Evolutionary conservation across 768 basidiomycete genomes (phyloP), one percentile per base, ranked within the genome.

Genomic region (Atractiella rhizophila): DNA sequence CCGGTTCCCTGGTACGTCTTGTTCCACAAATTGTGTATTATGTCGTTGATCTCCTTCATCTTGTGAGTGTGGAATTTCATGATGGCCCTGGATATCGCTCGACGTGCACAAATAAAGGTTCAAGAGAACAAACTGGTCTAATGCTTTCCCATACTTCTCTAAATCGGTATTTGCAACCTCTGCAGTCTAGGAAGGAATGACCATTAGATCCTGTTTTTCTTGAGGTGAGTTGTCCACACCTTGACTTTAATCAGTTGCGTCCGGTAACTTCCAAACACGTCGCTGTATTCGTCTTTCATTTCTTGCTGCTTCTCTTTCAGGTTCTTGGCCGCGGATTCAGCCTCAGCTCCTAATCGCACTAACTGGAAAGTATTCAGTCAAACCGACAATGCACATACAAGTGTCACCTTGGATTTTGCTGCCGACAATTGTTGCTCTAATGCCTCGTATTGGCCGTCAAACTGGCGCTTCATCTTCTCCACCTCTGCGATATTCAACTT

Each of bases 1-100:
- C 86, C 85, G 44, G 86, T 94, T 51, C 88, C 88, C 57, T 96
- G 88, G 60, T 98, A 98, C 0, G 86, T 96, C 62, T 83, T 88
- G 57, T 83, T 88, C 91, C 91, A 98, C 4, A 96, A 58, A 54
- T 91, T 82, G 35, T 76, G 76, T 72, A 96, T 88, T 12, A 76
- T 86, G 53, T 91, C 85, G 54, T 98, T 98, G 52, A 98, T 85
- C 64, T 98, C 91, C 59, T 86, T 82, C 91, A 96, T 91, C 62
- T 98, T 98, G 51, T 91, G 66, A 12, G 73, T 64, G 54, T 98
- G 91, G 54, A 94, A 98, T 59, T 81, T 82, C 81, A 98, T 91
- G 58, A 98, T 96, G 30, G 86, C 91, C 50, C 88, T 94, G 43
- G 2, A 27, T 6, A 36, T 16, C 38, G 25, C n/a, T 5, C 21